Evolutionary conservation across 345 rosid species (phyloP), one percentile per base, ranked within the genome.

Genomic region (Eucalyptus guilfoylei): DNA sequence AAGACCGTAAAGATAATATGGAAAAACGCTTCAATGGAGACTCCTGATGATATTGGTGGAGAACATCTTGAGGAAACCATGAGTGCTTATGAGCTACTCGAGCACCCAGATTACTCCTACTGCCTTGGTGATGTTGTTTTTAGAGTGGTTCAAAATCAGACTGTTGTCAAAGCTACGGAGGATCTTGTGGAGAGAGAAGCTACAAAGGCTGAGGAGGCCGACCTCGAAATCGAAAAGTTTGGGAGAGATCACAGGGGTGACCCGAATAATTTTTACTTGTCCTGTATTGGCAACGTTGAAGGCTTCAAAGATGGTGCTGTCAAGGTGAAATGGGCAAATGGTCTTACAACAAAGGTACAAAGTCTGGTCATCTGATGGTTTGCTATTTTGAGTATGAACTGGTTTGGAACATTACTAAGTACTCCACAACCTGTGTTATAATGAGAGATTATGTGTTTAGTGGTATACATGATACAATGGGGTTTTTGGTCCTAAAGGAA

Each of bases 241-340:
- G 86, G 40, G 45, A 85, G 37, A 83, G 90, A 89, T 86, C 89
- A 90, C 80, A 88, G 62, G 52, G 94, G 91, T n/a, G 81, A 86
- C 91, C 88, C 88, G 80, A 92, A 88, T 47, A 26, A 88, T 88
- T n/a, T 42, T 81, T 92, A 85, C 92, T 87, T 91, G 89, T 95
- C 98, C 37, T 93, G 92, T 42, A 94, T 98, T 30, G 99, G 99
- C 87, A 93, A 92, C 37, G 96, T 96, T 88, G 89, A 90, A 6
- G 99, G 97, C 90, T 94, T 98, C 91, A 91, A 91, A 90, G 95
- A 94, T 93, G 98, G 98, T 88, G 76, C 83, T 4, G 94, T 97
- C 88, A 94, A 95, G 92, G 99, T 97, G 91, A 93, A 92, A 89
- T 98, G 98, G 99, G 98, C 99, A 87, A 90, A 92, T 86, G 97